A percentile compares a stretch with the other conserved stretches of the same genome.
Conservation (phyloP, 331 rosid genomes). For the Arachis monticola region DNA sequence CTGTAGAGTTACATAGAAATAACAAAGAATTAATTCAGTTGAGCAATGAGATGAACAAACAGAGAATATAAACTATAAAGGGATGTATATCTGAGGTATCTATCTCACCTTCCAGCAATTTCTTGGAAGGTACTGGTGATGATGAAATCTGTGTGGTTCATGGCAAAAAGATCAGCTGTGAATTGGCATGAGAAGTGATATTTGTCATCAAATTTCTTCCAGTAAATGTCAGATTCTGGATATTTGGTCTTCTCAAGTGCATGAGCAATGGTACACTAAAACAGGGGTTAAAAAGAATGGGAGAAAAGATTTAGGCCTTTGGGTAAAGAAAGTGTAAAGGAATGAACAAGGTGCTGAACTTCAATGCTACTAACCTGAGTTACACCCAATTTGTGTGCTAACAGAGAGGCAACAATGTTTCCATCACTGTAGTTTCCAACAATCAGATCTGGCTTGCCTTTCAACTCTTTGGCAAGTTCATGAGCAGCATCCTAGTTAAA, state of each 20-base stretch:
- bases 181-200: constrained; percentile 95
- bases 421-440: constrained; percentile 99
- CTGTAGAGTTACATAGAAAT: constrained; percentile 43
- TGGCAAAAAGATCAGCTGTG: constrained; percentile 96
- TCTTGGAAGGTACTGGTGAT: constrained; percentile 99
- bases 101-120: constrained; percentile 91
- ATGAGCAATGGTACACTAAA: constrained; percentile 97
- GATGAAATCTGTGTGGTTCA: constrained; percentile 98
- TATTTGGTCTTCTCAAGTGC: constrained; percentile 98
- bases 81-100: not conserved
- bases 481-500: constrained; percentile 76
- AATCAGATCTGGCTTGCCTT: constrained; percentile 96
- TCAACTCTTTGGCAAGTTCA: constrained; percentile 83
- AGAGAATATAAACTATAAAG: not conserved
- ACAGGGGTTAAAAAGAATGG: not conserved
- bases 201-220: constrained; percentile 94
- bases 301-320: not conserved
- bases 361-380: constrained; percentile 74
- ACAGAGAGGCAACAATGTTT: constrained; percentile 92
- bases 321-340: not conserved
- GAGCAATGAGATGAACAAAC: not conserved
- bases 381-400: constrained; percentile 88
- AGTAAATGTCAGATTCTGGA: constrained; percentile 95
- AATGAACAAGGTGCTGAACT: not conserved
- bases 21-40: not conserved